Evolutionary conservation across 1,284 basidiomycete species (phyloP).

Genomic region (Moniliophthora roreri): DNA sequence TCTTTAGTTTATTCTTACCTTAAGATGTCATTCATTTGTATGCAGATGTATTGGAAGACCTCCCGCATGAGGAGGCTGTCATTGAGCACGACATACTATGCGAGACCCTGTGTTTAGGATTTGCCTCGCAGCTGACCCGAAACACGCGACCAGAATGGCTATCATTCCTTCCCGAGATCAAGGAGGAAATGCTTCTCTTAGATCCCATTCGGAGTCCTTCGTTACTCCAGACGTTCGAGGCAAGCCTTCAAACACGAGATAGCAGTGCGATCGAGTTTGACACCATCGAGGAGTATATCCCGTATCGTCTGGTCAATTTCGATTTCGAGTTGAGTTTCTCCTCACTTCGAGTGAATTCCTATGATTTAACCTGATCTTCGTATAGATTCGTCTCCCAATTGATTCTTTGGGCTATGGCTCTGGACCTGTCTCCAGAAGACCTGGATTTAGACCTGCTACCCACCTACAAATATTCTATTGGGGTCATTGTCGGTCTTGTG

Average conservation of each 20-base stretch:
- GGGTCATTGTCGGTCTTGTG: constrained; percentile 19
- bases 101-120: constrained; percentile 15
- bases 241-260: constrained; percentile 19
- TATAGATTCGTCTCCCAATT: constrained; percentile 15
- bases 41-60: constrained; percentile 22
- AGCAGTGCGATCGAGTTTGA: constrained; percentile 17
- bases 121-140: background rate
- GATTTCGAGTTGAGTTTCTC: constrained; percentile 19
- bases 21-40: no score
- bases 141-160: constrained; percentile 1
- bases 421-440: constrained; percentile 16
- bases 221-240: constrained; percentile 17
- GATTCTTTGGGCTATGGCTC: constrained; percentile 21
- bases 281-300: constrained; percentile 22
- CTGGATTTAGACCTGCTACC: constrained; percentile 7
- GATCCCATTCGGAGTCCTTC: constrained; percentile 15
- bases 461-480: constrained; percentile 19
- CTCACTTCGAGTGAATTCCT: constrained; percentile 7
- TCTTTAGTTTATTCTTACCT: no score
- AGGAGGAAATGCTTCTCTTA: constrained; percentile 17
- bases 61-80: constrained; percentile 19
- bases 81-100: constrained; percentile 21
- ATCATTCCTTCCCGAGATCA: constrained; percentile 15
- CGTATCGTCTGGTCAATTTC: constrained; percentile 22
- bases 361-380: background rate